Conservation (phyloP, 352 stramenopile species). For the Blastocystis sp. region DNA sequence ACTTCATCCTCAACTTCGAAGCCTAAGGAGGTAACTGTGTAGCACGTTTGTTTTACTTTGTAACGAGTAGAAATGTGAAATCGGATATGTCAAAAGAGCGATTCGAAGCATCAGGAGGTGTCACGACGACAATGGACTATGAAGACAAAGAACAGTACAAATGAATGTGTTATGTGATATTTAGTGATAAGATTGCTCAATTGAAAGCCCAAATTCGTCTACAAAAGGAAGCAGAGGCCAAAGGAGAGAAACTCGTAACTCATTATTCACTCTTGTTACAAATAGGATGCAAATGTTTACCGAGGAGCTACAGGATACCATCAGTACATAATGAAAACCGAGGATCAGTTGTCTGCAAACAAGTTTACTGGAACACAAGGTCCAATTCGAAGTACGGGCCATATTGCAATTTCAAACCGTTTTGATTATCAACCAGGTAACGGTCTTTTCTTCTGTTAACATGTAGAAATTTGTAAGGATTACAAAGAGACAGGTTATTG, state of each 20-base stretch:
- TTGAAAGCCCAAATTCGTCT: conserved; percentile 15
- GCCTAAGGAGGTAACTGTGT: conserved; percentile 47
- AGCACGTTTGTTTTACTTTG: not conserved
- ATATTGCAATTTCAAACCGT: conserved; percentile 83
- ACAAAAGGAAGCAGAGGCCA: conserved; percentile 49
- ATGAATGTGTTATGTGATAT: not conserved
- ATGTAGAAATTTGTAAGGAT: conserved; percentile 95
- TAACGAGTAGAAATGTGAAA: conserved; percentile 29
- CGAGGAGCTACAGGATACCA: conserved; percentile 76
- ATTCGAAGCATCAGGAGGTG: conserved; percentile 52
- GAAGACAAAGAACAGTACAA: conserved; percentile 50
- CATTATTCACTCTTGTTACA: not conserved
- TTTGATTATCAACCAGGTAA: conserved; percentile 85
- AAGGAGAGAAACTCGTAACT: conserved; percentile 21
- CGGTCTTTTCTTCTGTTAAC: conserved; percentile 1
- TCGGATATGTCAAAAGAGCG: conserved; percentile 40
- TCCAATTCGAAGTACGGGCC: conserved; percentile 84
- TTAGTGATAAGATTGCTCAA: conserved; percentile 53
- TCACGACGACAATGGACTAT: conserved; percentile 35
- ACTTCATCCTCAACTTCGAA: not conserved
- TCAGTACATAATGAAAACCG: conserved; percentile 79
- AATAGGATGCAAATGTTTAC: conserved; percentile 70
- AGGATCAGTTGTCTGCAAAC: conserved; percentile 77
- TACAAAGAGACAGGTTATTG: conserved; percentile 99
- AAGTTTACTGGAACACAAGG: conserved; percentile 83